Base-by-base conservation (phyloP, 1,284 basidiomycete genomes). In the Limonomyces culmigenus region DNA sequence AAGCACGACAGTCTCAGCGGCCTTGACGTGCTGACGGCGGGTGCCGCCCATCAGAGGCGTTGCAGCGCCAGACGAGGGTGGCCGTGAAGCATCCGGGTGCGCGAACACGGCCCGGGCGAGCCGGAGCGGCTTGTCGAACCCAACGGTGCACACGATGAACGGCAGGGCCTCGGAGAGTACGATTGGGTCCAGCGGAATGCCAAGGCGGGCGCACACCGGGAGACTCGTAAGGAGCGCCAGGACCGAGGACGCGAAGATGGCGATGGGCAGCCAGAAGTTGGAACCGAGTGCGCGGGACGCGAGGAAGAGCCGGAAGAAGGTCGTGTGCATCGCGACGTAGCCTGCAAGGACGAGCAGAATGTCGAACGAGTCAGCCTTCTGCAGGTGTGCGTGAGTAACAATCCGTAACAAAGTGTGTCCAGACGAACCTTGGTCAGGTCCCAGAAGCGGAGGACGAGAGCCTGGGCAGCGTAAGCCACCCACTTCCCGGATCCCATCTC, bases 61-160 rank as follows among this genome's bases (percentile, higher is more conserved):
- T n/a, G 25, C 8, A 8, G 25, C 8, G 10, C 25, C 25, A n/a
- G 10, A 8, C 25, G 25, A 8, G 10, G 25, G 16, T 1, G 70
- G 67, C 6, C 63, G 56, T 29, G 66, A 56, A 38, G 78, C 69
- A 43, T 88, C 77, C 3, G 87, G 84, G 47, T 92, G 85, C 15
- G 75, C 70, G 56, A 97, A 88, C 23, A 97, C 84, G 10, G 91
- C 85, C 19, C 81, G 71, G 0, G 91, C 91, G 29, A 98, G 74
- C 10, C 87, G 73, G 41, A 92, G 80, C 0, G 92, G 93, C 58
- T 98, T 98, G 59, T 98, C 93, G 52, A 97, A 98, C 11, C 93
- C 93, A 39, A 98, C 79, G 1, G 88, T 93, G 55, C 95, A 95
- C 31, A 98, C 92, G 27, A 98, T 67, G 75, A 98, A 98, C 0